Evolutionary conservation across 306 rosid genomes (phyloP), one percentile per base, ranked within the genome.

Genomic region (Castanopsis chinensis): DNA sequence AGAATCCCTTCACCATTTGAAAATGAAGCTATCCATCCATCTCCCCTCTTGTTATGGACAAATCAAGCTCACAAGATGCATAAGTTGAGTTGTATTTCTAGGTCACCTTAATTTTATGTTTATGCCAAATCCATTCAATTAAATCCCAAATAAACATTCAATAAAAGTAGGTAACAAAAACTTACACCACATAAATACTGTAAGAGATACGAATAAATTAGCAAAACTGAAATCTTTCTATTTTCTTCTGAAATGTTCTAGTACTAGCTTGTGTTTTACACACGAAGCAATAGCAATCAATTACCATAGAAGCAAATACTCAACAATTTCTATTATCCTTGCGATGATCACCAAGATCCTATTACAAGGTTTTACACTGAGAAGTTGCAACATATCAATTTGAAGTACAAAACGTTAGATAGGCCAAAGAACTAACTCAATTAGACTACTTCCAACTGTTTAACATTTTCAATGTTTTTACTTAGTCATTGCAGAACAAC

Each of bases 1-100:
- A 89, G 76, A 78, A 90, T 80, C 87, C 90, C 93, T 69, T 86
- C 92, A 74, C 80, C 89, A 15, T 86, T 84, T 58, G 87, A 82
- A 30, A 90, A 89, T 43, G 92, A 90, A 76, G 89, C 75, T 69
- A 87, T 59, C 74, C 88, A 83, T 28, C 78, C 82, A 85, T 67
- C 53, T 82, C 86, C 68, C 82, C 71, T 89, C 97, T 93, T 87
- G 76, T 73, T 55, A 74, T 52, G 23, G 32, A 76, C 21, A 72
- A n/a, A 74, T 7, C 52, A 33, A 78, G 25, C 59, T 69, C 61
- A 68, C 68, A 56, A 41, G 33, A 74, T 57, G 23, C 49, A 49
- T 9, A 71, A 81, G 67, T 59, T 43, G 27, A 67, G 71, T 17
- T 45, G 60, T 55, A 74, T 32, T 1, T 5, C 63, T 10, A 51